These are phyloP conservation scores for Phytophthora sojae DNA, from an alignment of 352 stramenopile species.

Conservation along the genomic window DNA sequence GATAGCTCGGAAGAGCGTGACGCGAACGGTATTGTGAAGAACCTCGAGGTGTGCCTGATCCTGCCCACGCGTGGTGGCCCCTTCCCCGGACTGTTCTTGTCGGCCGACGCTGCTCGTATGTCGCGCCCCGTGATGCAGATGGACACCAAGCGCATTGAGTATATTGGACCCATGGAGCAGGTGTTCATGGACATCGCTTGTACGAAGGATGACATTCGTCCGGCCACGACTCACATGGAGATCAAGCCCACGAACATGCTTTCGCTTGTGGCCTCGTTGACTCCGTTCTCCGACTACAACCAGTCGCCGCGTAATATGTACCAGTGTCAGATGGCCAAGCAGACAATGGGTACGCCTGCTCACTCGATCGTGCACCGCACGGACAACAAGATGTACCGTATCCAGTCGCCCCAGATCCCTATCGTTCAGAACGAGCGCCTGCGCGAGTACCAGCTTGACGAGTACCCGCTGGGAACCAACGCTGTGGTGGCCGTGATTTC, in stretches of 20 bases:
- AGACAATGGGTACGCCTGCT: slow-evolving; percentile 99
- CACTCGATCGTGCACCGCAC: slow-evolving; percentile 96
- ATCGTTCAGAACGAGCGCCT: slow-evolving; percentile 98
- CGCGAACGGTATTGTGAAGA: slow-evolving; percentile 73
- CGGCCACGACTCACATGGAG: slow-evolving; percentile 98
- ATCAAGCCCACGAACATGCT: slow-evolving; percentile 99
- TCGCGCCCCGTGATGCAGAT: slow-evolving; percentile 94
- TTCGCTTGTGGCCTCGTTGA: slow-evolving; percentile 98
- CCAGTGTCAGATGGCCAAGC: slow-evolving; percentile 99
- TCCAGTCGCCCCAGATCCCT: slow-evolving; percentile 98
- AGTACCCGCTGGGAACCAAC: slow-evolving; percentile 99
- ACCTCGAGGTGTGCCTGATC: slow-evolving; percentile 88
- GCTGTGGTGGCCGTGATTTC: slow-evolving; percentile 99
- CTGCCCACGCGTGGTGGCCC: slow-evolving; percentile 86
- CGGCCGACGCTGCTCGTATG: slow-evolving; percentile 95
- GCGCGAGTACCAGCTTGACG: slow-evolving; percentile 97
- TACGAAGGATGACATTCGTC: slow-evolving; percentile 95
- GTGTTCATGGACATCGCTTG: slow-evolving; percentile 98
- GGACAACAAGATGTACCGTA: slow-evolving; percentile 99
- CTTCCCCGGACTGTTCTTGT: slow-evolving; percentile 99
- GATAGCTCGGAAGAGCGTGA: slow-evolving; percentile 61
- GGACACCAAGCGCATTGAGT: slow-evolving; percentile 93
- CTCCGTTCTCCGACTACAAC: slow-evolving; percentile 99
- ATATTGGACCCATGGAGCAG: slow-evolving; percentile 98
- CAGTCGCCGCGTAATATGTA: slow-evolving; percentile 99